Evolutionary conservation across 108 stramenopile species (phyloP), one percentile per base, ranked within the genome.

Genomic region (Stephanodiscus minutulus): DNA sequence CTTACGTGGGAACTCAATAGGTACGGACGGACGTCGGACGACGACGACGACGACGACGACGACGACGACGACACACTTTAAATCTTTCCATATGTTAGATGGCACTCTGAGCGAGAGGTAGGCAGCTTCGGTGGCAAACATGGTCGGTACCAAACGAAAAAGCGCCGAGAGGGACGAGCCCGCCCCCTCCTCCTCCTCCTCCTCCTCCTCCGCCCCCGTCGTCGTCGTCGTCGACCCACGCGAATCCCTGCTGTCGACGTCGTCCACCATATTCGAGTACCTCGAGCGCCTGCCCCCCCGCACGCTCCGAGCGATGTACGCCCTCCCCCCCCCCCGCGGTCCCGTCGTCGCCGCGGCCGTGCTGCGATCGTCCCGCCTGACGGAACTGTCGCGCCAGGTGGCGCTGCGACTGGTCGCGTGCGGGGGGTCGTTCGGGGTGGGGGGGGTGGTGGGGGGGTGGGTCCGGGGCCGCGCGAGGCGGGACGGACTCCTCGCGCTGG

Each of bases 251-350:
- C 75, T 76, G 13, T 47, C 75, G 12, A 62, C 68, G 18, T 77
- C 76, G 57, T 70, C 41, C 18, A 66, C 69, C 64, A 63, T 81
- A 11, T 81, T 81, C 55, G 66, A 76, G 52, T 81, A 81, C 53
- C 74, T 81, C 39, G 64, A 66, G 18, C 63, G 61, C 33, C 70
- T 81, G 7, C 80, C 80, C 15, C 63, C 69, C 13, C 62, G 28
- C 5, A 22, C 48, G 7, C 63, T 81, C 10, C 75, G 70, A 56
- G 59, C 49, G 21, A 70, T 81, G 11, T 81, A 81, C 35, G 70
- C 74, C 8, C 55, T 66, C 12, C 69, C 76, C 27, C 22, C 70
- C 6, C 74, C 75, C 11, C 59, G 80, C 5, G 80, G 80, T 21
- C 69, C 75, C 4, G 35, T 50, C 11, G 80, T 76, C 22, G 74